phyloP scores from a whole-genome alignment of 495 filamentous ascomycete species.

The Viridothelium virens region DNA sequence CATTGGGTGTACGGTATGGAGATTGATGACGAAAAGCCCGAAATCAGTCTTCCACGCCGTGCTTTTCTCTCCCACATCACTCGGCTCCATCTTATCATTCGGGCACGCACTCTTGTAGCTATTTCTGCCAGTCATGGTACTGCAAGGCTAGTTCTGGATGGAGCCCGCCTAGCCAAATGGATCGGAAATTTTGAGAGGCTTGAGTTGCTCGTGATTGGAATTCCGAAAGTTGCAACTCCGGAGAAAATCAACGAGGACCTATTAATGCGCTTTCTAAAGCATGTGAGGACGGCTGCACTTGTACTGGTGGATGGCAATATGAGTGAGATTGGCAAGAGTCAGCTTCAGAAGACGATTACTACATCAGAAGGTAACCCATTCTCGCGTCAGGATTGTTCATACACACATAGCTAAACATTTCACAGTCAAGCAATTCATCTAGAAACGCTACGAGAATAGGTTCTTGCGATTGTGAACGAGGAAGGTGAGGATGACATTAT shows the following conservation, averaged over 20 bases:
- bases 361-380: background rate
- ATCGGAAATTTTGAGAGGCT: constrained; percentile 1
- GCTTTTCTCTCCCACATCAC: background rate
- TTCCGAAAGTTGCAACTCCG: background rate
- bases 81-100: background rate
- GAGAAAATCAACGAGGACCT: background rate
- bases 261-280: background rate
- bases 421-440: background rate
- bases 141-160: background rate
- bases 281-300: background rate
- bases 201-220: constrained; percentile 6
- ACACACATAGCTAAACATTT: background rate
- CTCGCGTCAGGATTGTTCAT: background rate
- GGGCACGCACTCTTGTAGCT: background rate
- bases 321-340: background rate
- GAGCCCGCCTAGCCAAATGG: background rate
- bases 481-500: no score
- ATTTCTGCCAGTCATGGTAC: background rate
- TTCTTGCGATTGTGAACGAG: no score
- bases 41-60: background rate
- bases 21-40: background rate
- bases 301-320: background rate
- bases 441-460: background rate
- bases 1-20: background rate
- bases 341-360: constrained; percentile 1